Conservation (phyloP, 768 basidiomycete genomes). For the Leucogyrophana mollusca region DNA sequence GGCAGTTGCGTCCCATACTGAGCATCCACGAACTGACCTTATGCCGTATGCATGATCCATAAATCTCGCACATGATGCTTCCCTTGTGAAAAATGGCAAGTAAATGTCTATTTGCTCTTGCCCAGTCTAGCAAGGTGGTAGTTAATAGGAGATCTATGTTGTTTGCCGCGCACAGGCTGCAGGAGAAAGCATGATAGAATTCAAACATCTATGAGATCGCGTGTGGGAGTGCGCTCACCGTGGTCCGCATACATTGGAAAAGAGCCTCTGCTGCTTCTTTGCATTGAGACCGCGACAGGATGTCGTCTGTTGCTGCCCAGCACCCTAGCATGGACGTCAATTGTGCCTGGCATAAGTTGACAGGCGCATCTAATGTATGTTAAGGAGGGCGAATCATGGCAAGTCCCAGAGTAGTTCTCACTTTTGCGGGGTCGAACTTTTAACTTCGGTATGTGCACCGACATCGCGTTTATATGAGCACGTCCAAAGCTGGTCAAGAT, state of each 20-base stretch:
- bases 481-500: no score
- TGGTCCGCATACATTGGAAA: conserved; percentile 82
- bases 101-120: conserved; percentile 57
- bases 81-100: conserved; percentile 8
- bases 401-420: conserved; percentile 36
- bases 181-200: conserved; percentile 2
- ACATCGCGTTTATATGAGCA: conserved; percentile 38
- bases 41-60: no score
- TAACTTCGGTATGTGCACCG: conserved; percentile 75
- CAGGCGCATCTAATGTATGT: conserved; percentile 39
- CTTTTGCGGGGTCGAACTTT: conserved; percentile 79
- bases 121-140: conserved; percentile 83
- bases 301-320: conserved; percentile 76
- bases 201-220: conserved; percentile 1
- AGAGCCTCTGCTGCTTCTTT: conserved; percentile 56
- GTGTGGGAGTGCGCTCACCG: conserved; percentile 49
- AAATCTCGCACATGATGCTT: no score
- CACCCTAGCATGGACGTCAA: conserved; percentile 81
- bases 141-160: conserved; percentile 78
- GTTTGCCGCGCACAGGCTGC: conserved; percentile 68
- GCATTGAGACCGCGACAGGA: conserved; percentile 54
- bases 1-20: no score
- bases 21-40: no score
- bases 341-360: conserved; percentile 63
- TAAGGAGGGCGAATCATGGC: conserved; percentile 10